Evolutionary conservation across 2,329 filamentous ascomycete species (phyloP), one percentile per base, ranked within the genome.

Genomic region (Kalaharituber pfeilii): DNA sequence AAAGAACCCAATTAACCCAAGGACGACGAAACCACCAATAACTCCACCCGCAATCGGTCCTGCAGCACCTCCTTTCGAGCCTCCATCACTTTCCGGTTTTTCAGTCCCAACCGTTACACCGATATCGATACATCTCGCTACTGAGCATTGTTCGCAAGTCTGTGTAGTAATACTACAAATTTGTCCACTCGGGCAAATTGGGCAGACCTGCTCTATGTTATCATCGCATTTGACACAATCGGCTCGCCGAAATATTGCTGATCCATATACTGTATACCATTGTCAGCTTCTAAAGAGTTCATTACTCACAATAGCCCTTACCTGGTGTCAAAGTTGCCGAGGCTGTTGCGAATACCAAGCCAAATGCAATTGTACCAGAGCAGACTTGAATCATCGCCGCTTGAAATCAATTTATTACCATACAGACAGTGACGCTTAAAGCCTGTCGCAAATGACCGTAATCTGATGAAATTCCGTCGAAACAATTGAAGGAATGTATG

Each of bases 31-130:
- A 61, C 87, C 91, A 59, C 87, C 91, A 44, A 96, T 72, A 8
- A 95, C 87, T 60, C 89, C 89, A 60, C 91, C 91, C 1, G 84
- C 89, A 60, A 98, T 95, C 29, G 86, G 85, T 42, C 88, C 88
- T 1, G 82, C 73, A 62, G 60, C 54, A 39, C 59, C 29, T 24
- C 52, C 70, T 54, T 85, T 88, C 6, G 82, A 77, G 6, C 77
- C 74, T 9, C 70, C 70, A 25, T 62, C 61, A 5, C 36, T 53
- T 9, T 57, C 56, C 11, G 51, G 56, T 53, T 24, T 59, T 54
- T 49, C 39, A 30, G 53, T 56, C 62, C 54, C 39, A n/a, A n/a
- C n/a, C 59, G 62, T 39, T 49, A 68, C 65, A 47, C 65, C 65
- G 25, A 69, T 68, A 56, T 67, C 65, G 9, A 77, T 68, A 64